Evolutionary conservation across 164 flowering plant species (phyloP), one percentile per base, ranked within the genome.

Genomic region (Tetrastigma voinierianum): DNA sequence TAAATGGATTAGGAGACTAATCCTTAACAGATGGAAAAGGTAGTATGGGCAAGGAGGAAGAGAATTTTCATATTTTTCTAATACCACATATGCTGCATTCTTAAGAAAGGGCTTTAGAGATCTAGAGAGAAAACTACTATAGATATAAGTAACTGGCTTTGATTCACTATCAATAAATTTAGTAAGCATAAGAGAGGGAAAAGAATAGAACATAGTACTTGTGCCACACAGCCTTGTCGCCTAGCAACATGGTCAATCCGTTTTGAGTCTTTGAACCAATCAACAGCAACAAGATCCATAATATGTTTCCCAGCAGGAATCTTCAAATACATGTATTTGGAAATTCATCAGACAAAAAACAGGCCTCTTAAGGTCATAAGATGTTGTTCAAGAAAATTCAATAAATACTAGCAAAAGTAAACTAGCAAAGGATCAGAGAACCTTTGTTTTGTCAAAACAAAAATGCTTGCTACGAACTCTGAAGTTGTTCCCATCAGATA

Each of bases 231-330:
- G 64, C 97, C 96, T 74, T 79, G 85, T 57, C 99, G 91, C 71
- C 90, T 80, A 61, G 93, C 97, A 73, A 96, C 99, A 86, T 96
- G 97, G 72, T 96, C 99, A 89, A 96, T 96, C 70, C 99, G 86
- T 72, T 88, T 96, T 14, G 89, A 75, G 71, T 93, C 95, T 76
- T 96, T 93, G 71, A 93, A 86, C 99, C 99, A 96, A 80, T 96
- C 99, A 64, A 93, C 98, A 66, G 99, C 97, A 71, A 96, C 97
- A 66, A 96, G 98, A 80, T 96, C 98, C 98, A 93, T 88, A 51
- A 93, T 70, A 73, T 76, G 93, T 71, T 96, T 96, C 61, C 99
- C 98, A 18, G 96, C 97, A 75, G 92, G 84, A 78, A 87, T 77
- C 97, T 94, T 70, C 77, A 71, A 20, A 71, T 18, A 68, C n/a